A percentile compares a stretch with the other conserved stretches of the same genome.
Evolutionary conservation across 257 asterid species (phyloP).

Genomic region (Vinca minor): DNA sequence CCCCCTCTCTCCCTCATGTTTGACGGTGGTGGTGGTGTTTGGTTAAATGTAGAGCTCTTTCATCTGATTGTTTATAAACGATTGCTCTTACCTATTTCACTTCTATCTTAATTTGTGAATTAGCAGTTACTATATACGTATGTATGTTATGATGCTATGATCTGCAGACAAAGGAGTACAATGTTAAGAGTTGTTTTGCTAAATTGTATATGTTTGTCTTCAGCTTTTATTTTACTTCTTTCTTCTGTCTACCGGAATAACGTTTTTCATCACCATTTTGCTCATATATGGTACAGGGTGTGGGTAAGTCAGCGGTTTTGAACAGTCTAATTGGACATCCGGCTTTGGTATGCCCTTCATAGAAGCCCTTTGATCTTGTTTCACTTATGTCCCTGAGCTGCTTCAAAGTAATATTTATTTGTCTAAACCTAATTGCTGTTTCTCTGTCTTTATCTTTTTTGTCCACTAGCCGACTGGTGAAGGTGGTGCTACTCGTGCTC

Average conservation of each 20-base stretch:
- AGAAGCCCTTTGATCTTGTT: slow-evolving; percentile 8
- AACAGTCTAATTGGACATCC: slow-evolving; percentile 97
- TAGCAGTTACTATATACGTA: background rate
- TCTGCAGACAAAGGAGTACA: background rate
- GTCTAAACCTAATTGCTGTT: background rate
- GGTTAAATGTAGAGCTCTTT: too few relatives aligned
- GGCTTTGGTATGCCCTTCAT: slow-evolving; percentile 58
- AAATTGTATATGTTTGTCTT: background rate
- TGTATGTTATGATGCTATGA: background rate
- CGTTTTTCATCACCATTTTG: slow-evolving; percentile 6
- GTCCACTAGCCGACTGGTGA: slow-evolving; percentile 89
- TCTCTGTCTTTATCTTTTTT: background rate
- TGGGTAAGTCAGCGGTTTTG: slow-evolving; percentile 96
- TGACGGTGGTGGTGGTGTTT: too few relatives aligned
- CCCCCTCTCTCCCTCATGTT: background rate
- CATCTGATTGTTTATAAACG: too few relatives aligned
- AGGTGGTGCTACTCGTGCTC: slow-evolving; percentile 99
- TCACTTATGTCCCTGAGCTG: background rate
- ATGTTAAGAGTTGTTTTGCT: background rate
- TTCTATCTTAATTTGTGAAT: background rate
- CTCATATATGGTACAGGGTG: slow-evolving; percentile 58
- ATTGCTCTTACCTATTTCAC: background rate
- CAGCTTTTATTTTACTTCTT: background rate
- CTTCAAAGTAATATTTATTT: background rate
- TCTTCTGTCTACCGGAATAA: background rate